phyloP scores from a whole-genome alignment of 2,329 filamentous ascomycete genomes.

The Coleophoma crateriformis region DNA sequence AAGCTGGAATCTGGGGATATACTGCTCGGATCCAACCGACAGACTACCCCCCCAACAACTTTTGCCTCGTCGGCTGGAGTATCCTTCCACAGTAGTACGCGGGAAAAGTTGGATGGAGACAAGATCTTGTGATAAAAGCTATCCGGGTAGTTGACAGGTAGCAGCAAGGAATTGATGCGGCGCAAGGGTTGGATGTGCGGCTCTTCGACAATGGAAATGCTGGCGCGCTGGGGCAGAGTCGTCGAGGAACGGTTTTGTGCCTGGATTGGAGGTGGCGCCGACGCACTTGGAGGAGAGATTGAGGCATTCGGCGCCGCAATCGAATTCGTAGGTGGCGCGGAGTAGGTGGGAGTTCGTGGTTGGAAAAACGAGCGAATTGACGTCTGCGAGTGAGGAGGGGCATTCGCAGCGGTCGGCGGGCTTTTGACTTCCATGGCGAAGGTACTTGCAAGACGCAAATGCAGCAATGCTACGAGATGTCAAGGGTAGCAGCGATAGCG shows the following conservation, averaged over 20 bases:
- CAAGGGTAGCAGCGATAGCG: background rate
- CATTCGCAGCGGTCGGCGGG: background rate
- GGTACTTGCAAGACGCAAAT: background rate
- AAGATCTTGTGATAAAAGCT: constrained; percentile 54
- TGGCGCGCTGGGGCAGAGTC: constrained; percentile 36
- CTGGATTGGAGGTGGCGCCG: constrained; percentile 6
- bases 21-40: constrained; percentile 47
- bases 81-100: constrained; percentile 53
- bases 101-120: constrained; percentile 49
- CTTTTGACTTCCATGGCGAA: constrained; percentile 12
- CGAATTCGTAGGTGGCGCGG: constrained; percentile 29
- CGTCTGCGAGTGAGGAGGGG: constrained; percentile 30
- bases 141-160: constrained; percentile 59
- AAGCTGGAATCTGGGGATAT: constrained; percentile 22
- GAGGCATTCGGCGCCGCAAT: constrained; percentile 18
- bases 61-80: constrained; percentile 31
- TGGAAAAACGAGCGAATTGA: constrained; percentile 62
- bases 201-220: constrained; percentile 43
- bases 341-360: constrained; percentile 39
- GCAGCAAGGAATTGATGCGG: constrained; percentile 59
- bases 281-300: constrained; percentile 14
- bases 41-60: constrained; percentile 57
- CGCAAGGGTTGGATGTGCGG: constrained; percentile 52
- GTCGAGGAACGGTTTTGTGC: constrained; percentile 14
- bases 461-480: background rate